phyloP scores from a whole-genome alignment of 2,329 filamentous ascomycete genomes.

The Ophiostoma himal-ulmi region DNA sequence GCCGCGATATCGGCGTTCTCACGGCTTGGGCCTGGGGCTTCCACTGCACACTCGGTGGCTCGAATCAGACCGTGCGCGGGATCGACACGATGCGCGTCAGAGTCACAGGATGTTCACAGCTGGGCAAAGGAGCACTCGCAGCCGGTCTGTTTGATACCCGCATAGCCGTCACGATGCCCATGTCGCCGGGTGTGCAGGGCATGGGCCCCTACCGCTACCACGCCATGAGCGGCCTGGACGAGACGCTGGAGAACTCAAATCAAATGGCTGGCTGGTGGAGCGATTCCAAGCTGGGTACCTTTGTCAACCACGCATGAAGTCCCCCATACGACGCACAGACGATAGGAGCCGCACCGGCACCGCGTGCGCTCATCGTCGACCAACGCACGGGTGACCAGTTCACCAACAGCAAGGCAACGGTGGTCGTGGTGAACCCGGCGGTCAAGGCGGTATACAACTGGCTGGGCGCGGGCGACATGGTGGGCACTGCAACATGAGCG shows the following conservation, averaged over 20 bases:
- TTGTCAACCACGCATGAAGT: conserved; percentile 48
- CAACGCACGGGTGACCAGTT: conserved; percentile 48
- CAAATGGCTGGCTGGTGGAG: conserved; percentile 53
- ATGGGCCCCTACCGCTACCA: conserved; percentile 48
- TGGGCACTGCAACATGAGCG: conserved; percentile 46
- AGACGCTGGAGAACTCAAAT: conserved; percentile 46
- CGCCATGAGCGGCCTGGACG: conserved; percentile 41
- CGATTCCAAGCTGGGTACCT: conserved; percentile 46
- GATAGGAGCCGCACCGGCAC: background rate
- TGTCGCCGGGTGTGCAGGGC: conserved; percentile 53
- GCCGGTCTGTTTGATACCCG: conserved; percentile 36
- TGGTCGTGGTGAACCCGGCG: conserved; percentile 46
- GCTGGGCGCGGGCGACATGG: conserved; percentile 45
- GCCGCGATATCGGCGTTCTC: background rate
- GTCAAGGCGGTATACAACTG: conserved; percentile 51
- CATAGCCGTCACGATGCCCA: conserved; percentile 50
- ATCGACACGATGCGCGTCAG: background rate
- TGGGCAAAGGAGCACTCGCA: background rate
- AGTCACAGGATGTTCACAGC: background rate
- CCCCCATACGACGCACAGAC: conserved; percentile 32
- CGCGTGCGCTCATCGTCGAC: conserved; percentile 38
- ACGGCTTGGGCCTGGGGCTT: background rate
- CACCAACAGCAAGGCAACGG: conserved; percentile 45
- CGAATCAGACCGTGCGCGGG: background rate
- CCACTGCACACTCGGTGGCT: background rate